Evolutionary conservation across 768 basidiomycete species (phyloP), one percentile per base, ranked within the genome.

Genomic region (Rhizopogon sp.): DNA sequence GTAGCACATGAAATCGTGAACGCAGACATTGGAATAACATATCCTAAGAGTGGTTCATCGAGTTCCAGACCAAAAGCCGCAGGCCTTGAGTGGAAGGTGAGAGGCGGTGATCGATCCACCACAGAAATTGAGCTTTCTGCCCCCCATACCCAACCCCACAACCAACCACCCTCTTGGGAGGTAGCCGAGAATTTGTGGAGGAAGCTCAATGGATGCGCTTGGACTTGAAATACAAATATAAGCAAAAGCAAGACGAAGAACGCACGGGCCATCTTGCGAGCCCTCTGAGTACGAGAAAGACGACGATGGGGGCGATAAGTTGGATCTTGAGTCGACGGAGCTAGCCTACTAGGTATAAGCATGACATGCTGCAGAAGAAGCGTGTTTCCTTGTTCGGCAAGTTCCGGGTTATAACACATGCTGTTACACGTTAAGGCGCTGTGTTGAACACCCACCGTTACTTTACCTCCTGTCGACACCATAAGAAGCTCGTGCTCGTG

Each of bases 21-120:
- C 28, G 87, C 81, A 13, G 84, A 82, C 35, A 87, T 67, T 6
- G 87, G 85, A 53, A 88, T 83, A 55, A 87, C 81, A 68, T 88
- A 88, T 40, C 87, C 87, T 46, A 87, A 69, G 50, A 88, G 77
- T 29, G 82, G 79, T 53, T 88, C 84, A 53, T 70, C 74, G 43
- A 90, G 82, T 58, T 88, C 84, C 22, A 80, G 78, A 11, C 90
- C 90, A 68, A 93, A 93, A 0, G 85, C 80, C 52, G 90, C 90
- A 72, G 75, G 74, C 47, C 89, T 78, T 6, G 91, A 87, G 46
- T 76, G 74, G 65, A 88, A 93, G 3, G 80, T 81, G 55, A 92
- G 73, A 0, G 83, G 74, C 1, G 90, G 90, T 5, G 81, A 76
- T 55, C 83, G 82, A 72, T 92, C 90, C 39, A 92, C 84, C 57